Evolutionary conservation across 1,284 basidiomycete genomes (phyloP).

Genomic region (Cutaneotrichosporon sp.): DNA sequence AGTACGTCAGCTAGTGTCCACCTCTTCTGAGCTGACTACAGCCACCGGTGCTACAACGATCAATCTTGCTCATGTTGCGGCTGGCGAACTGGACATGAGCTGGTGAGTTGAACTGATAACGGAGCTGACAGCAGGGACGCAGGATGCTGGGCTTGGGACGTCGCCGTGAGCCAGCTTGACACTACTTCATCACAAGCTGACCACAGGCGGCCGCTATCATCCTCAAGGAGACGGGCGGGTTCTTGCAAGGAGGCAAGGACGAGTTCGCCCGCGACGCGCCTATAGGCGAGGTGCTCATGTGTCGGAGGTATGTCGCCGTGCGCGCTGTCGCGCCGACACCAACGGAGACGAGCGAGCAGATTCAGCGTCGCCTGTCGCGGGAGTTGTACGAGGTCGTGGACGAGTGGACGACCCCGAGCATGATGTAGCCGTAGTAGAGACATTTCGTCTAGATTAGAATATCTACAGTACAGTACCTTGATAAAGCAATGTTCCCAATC

Average conservation of each 20-base stretch:
- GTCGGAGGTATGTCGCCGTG: conserved; percentile 78
- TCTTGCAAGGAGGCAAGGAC: conserved; percentile 63
- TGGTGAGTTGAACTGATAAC: conserved; percentile 52
- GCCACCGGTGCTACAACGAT: conserved; percentile 71
- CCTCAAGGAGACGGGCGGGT: conserved; percentile 77
- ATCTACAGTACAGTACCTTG: no score
- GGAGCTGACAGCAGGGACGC: conserved; percentile 48
- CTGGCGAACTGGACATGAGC: conserved; percentile 69
- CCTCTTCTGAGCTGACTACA: conserved; percentile 8
- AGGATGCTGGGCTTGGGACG: conserved; percentile 65
- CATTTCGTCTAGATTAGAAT: no score
- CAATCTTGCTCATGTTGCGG: conserved; percentile 74
- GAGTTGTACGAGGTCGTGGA: conserved; percentile 79
- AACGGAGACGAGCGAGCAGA: conserved; percentile 61
- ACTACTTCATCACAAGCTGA: conserved; percentile 23
- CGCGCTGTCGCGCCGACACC: conserved; percentile 28
- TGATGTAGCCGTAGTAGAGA: no score
- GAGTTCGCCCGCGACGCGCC: conserved; percentile 53
- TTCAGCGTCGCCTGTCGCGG: conserved; percentile 71
- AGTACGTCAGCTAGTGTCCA: conserved; percentile 36
- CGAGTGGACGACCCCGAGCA: conserved; percentile 53
- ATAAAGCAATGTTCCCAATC: no score
- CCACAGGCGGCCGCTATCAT: conserved; percentile 77
- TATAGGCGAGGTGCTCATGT: conserved; percentile 63
- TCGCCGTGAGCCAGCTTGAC: conserved; percentile 55